These are phyloP conservation scores for Vigna radiata DNA, from an alignment of 306 rosid genomes.

Conservation along the genomic window DNA sequence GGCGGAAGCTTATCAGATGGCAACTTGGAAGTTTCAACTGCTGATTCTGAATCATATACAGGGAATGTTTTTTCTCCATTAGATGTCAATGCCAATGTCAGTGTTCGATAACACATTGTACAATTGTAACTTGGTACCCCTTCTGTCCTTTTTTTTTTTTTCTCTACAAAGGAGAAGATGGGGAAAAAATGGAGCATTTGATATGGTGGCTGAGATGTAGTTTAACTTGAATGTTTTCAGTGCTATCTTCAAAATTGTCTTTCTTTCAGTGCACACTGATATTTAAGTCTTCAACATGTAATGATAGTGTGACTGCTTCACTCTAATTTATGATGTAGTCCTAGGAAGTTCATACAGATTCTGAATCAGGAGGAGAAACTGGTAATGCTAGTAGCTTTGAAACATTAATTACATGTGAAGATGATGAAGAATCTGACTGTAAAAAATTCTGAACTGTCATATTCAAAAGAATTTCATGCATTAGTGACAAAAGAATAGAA, in stretches of 20 bases:
- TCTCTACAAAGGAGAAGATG: slow-evolving; percentile 28
- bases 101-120: slow-evolving; percentile 46
- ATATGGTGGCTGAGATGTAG: slow-evolving; percentile 41
- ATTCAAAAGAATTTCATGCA: slow-evolving; percentile 49
- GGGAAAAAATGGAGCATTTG: slow-evolving; percentile 10
- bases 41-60: slow-evolving; percentile 59
- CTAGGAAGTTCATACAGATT: slow-evolving; percentile 40
- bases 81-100: slow-evolving; percentile 47
- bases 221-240: slow-evolving; percentile 36
- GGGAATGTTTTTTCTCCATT: slow-evolving; percentile 56
- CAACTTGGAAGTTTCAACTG: slow-evolving; percentile 53
- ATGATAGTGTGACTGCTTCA: slow-evolving; percentile 49
- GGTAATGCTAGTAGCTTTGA: slow-evolving; percentile 60
- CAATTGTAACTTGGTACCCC: slow-evolving; percentile 40
- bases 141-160: slow-evolving; percentile 43
- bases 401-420: slow-evolving; percentile 62
- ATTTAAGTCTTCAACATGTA: slow-evolving; percentile 57
- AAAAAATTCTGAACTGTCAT: slow-evolving; percentile 52
- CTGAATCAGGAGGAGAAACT: slow-evolving; percentile 61
- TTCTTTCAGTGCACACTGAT: slow-evolving; percentile 69
- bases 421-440: slow-evolving; percentile 59
- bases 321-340: background rate
- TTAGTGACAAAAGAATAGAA: slow-evolving; percentile 69
- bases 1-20: slow-evolving; percentile 52
- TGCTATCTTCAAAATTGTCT: slow-evolving; percentile 19